A percentile compares a stretch with the other conserved stretches of the same genome.
These are phyloP conservation scores for Austropuccinia psidii DNA, from an alignment of 1,284 basidiomycete genomes.

Conservation along the genomic window DNA sequence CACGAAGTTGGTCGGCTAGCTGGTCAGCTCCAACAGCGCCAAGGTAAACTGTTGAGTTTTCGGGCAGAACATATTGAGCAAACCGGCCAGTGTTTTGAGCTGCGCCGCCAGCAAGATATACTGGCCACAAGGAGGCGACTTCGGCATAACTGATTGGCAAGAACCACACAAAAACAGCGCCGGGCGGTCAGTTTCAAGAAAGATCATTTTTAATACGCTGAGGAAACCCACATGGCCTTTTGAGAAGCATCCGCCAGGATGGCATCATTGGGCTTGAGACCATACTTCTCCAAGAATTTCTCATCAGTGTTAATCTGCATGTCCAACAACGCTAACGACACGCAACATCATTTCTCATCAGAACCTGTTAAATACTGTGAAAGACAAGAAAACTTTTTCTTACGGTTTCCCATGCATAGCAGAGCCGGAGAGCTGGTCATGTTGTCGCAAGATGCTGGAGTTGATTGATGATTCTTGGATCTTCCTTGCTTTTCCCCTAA, in stretches of 20 bases:
- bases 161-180: background rate
- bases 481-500: too few species aligned
- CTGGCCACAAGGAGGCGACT: constrained; percentile 43
- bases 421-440: constrained; percentile 38
- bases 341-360: background rate
- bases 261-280: constrained; percentile 88
- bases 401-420: constrained; percentile 46
- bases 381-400: constrained; percentile 35
- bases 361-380: background rate
- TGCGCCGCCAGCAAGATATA: constrained; percentile 93
- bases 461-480: too few species aligned
- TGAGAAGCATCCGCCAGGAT: constrained; percentile 90
- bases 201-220: background rate
- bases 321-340: constrained; percentile 45
- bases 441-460: background rate
- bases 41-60: constrained; percentile 85
- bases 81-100: constrained; percentile 86
- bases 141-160: constrained; percentile 17
- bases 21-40: constrained; percentile 90
- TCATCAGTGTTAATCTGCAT: constrained; percentile 60
- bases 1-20: constrained; percentile 77
- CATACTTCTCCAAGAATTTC: constrained; percentile 79
- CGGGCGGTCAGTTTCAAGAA: background rate
- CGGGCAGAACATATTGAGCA: constrained; percentile 73
- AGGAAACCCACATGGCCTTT: constrained; percentile 61